These are phyloP conservation scores for Jaenimonas drosophilae DNA, from an alignment of 208 protist species.

Conservation along the genomic window DNA sequence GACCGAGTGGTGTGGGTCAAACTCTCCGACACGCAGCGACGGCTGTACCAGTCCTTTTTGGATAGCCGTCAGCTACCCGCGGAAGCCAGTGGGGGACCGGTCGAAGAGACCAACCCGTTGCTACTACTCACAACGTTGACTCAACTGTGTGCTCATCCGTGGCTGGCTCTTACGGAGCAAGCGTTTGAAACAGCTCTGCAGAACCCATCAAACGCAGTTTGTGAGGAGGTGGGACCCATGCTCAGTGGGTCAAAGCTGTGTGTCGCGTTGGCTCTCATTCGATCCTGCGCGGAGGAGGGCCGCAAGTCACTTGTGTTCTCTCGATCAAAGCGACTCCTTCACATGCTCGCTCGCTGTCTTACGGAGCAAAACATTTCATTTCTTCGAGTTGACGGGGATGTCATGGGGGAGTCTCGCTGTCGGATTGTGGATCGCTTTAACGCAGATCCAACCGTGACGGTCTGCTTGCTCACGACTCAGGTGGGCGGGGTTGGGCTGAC, in stretches of 20 bases:
- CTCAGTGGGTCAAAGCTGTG: slow-evolving; percentile 50
- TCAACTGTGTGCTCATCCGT: slow-evolving; percentile 73
- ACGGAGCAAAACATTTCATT: slow-evolving; percentile 22
- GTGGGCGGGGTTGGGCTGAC: slow-evolving; percentile 97
- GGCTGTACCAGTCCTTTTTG: slow-evolving; percentile 55
- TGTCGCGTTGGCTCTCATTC: slow-evolving; percentile 39
- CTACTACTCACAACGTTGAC: slow-evolving; percentile 52
- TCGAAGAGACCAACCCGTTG: slow-evolving; percentile 24
- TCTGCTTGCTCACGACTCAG: slow-evolving; percentile 95
- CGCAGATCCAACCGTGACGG: slow-evolving; percentile 17
- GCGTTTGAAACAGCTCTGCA: slow-evolving; percentile 30
- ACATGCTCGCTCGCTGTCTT: slow-evolving; percentile 36
- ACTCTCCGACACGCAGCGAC: slow-evolving; percentile 38
- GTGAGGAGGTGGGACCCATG: slow-evolving; percentile 40
- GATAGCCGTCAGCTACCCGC: slow-evolving; percentile 10
- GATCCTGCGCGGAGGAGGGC: slow-evolving; percentile 18
- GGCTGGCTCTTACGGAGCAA: slow-evolving; percentile 48
- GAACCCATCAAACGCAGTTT: slow-evolving; percentile 14
- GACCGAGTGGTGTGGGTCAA: slow-evolving; percentile 76
- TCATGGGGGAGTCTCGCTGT: slow-evolving; percentile 23
- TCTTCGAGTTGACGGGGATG: slow-evolving; percentile 62
- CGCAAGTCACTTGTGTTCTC: slow-evolving; percentile 75
- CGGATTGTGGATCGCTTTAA: slow-evolving; percentile 84
- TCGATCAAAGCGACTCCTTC: slow-evolving; percentile 58
- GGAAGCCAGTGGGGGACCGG: background rate